Percentiles rank a stretch among this genome's conserved stretches.
Conservation (phyloP, 441 rosid species). For the Populus trichocarpa region DNA sequence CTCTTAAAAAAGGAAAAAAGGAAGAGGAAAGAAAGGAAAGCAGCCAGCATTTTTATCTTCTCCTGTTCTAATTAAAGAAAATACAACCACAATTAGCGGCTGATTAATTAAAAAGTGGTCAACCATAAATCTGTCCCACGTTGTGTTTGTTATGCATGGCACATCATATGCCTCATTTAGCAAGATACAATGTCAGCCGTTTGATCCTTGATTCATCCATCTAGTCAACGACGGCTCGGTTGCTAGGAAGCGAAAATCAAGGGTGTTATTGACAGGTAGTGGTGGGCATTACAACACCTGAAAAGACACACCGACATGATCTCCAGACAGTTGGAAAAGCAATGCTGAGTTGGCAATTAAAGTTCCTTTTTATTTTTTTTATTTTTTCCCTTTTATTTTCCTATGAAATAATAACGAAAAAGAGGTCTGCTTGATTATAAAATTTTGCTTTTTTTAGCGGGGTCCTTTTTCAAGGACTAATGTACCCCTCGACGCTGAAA, state of each 20-base stretch:
- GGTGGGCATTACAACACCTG: constrained; percentile 23
- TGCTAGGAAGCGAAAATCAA: neutral
- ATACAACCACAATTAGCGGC: neutral
- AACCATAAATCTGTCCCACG: neutral
- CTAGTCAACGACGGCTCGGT: constrained; percentile 6
- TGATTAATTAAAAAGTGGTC: neutral
- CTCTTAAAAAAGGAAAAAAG: no score
- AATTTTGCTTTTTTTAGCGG: neutral
- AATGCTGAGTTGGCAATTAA: constrained; percentile 31
- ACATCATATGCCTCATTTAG: neutral
- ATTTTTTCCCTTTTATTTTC: neutral
- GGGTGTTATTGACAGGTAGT: constrained; percentile 19
- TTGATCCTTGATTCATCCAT: neutral
- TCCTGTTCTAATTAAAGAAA: neutral
- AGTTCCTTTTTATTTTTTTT: neutral
- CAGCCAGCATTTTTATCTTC: neutral
- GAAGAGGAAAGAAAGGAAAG: neutral
- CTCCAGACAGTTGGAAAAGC: constrained; percentile 22
- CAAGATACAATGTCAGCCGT: constrained; percentile 1
- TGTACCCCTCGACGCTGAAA: neutral
- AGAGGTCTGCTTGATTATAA: neutral
- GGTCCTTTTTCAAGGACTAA: constrained; percentile 3
- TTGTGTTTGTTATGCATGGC: constrained; percentile 9
- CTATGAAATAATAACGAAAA: no score
- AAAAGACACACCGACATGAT: constrained; percentile 24